phyloP scores from a whole-genome alignment of 1,284 basidiomycete species.

The Phylloboletellus chloephorus region DNA sequence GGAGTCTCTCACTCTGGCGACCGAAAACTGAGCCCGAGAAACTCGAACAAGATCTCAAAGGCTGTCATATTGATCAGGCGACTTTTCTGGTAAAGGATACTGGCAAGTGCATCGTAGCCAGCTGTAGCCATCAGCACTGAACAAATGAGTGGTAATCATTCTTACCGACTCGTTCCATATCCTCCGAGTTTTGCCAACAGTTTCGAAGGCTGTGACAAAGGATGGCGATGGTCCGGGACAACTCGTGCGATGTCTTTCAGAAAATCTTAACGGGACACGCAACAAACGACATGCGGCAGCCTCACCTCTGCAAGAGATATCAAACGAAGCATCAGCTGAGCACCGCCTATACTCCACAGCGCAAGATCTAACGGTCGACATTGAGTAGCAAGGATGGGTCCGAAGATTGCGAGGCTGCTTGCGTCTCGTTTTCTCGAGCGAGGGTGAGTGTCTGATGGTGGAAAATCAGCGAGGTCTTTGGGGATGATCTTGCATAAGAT shows the following conservation, averaged over 20 bases:
- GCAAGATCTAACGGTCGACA: slow-evolving; percentile 68
- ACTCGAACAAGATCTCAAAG: slow-evolving; percentile 77
- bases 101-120: slow-evolving; percentile 83
- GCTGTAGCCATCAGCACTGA: slow-evolving; percentile 40
- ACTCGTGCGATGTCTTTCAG: slow-evolving; percentile 60
- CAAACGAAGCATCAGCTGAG: slow-evolving; percentile 68
- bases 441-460: slow-evolving; percentile 6
- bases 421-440: not conserved
- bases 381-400: slow-evolving; percentile 59
- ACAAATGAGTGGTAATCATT: slow-evolving; percentile 11
- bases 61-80: slow-evolving; percentile 72
- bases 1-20: slow-evolving; percentile 61
- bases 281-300: slow-evolving; percentile 1
- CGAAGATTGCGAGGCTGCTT: slow-evolving; percentile 21
- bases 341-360: slow-evolving; percentile 82
- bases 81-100: slow-evolving; percentile 68
- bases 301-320: slow-evolving; percentile 73
- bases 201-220: slow-evolving; percentile 73
- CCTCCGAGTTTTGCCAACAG: slow-evolving; percentile 89
- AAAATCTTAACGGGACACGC: not conserved
- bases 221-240: slow-evolving; percentile 68
- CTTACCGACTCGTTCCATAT: slow-evolving; percentile 81
- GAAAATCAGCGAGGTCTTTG: slow-evolving; percentile 14
- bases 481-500: slow-evolving; percentile 52
- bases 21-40: slow-evolving; percentile 78